Percentiles rank a stretch among this genome's conserved stretches.
Conservation (phyloP, 2,329 filamentous ascomycete genomes). For the Penicillium vulpinum region DNA sequence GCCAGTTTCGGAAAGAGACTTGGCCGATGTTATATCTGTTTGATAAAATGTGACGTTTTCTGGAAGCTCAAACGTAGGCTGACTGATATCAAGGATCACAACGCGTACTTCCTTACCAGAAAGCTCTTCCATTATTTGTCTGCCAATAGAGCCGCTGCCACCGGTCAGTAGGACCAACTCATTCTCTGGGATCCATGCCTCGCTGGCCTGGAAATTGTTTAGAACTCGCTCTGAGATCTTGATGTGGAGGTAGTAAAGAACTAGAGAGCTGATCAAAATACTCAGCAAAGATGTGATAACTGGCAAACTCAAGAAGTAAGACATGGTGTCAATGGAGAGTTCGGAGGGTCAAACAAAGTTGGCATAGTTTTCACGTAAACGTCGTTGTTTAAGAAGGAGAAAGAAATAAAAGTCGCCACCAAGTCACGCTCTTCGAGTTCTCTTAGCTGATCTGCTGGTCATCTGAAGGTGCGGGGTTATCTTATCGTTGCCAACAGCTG, state of each 20-base stretch:
- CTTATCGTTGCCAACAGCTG: not conserved
- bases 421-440: no score
- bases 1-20: constrained; percentile 25
- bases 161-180: constrained; percentile 25
- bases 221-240: not conserved
- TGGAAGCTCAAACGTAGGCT: constrained; percentile 7
- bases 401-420: not conserved
- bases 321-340: not conserved
- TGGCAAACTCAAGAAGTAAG: not conserved
- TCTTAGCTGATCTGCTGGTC: not conserved
- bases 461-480: not conserved
- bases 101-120: constrained; percentile 5
- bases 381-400: not conserved
- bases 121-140: constrained; percentile 21
- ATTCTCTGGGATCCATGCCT: constrained; percentile 9
- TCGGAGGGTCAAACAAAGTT: not conserved
- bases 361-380: not conserved
- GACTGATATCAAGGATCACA: constrained; percentile 14
- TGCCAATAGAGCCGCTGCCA: constrained; percentile 23
- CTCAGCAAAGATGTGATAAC: not conserved
- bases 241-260: not conserved
- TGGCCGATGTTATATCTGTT: constrained; percentile 29
- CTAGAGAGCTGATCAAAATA: not conserved
- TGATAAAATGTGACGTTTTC: constrained; percentile 24
- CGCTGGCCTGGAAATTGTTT: not conserved